Percentiles rank a stretch among this genome's conserved stretches.
Evolutionary conservation across 2,329 filamentous ascomycete genomes (phyloP).

Genomic region (Mariannaea sp.): DNA sequence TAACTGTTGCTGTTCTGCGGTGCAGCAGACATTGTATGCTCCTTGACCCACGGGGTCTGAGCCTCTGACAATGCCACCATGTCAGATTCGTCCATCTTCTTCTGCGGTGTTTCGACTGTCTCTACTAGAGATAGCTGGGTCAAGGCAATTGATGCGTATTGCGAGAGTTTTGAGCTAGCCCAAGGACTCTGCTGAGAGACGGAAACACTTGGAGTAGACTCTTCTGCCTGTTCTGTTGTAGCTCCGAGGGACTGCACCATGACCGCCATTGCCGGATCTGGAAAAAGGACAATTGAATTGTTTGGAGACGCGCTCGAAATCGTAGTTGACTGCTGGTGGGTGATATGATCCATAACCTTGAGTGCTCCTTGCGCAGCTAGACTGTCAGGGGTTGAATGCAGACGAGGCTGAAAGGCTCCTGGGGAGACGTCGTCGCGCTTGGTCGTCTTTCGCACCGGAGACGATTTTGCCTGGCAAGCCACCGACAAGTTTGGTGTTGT

Average conservation of each 20-base stretch:
- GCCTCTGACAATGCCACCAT: constrained; percentile 8
- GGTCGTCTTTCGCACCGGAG: background rate
- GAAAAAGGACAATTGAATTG: background rate
- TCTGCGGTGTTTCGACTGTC: constrained; percentile 3
- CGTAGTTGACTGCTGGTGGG: background rate
- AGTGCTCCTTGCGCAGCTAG: background rate
- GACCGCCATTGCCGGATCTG: background rate
- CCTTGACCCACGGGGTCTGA: constrained; percentile 33
- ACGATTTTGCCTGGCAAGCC: too few species aligned
- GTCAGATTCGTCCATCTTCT: background rate
- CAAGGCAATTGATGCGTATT: constrained; percentile 22
- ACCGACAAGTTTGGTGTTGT: constrained; percentile 5
- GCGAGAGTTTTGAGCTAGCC: constrained; percentile 28
- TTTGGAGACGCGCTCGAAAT: background rate
- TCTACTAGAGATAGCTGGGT: background rate
- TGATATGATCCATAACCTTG: background rate
- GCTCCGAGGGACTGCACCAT: background rate
- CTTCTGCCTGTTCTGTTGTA: background rate
- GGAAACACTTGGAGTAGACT: constrained; percentile 6
- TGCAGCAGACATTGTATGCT: background rate
- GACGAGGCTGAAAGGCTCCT: background rate
- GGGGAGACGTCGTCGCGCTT: background rate
- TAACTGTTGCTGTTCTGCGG: background rate
- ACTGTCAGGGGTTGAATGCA: background rate
- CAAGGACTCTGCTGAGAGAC: constrained; percentile 37